A percentile compares a stretch with the other conserved stretches of the same genome.
Evolutionary conservation across 495 filamentous ascomycete species (phyloP).

Genomic region (Glonium stellatum): DNA sequence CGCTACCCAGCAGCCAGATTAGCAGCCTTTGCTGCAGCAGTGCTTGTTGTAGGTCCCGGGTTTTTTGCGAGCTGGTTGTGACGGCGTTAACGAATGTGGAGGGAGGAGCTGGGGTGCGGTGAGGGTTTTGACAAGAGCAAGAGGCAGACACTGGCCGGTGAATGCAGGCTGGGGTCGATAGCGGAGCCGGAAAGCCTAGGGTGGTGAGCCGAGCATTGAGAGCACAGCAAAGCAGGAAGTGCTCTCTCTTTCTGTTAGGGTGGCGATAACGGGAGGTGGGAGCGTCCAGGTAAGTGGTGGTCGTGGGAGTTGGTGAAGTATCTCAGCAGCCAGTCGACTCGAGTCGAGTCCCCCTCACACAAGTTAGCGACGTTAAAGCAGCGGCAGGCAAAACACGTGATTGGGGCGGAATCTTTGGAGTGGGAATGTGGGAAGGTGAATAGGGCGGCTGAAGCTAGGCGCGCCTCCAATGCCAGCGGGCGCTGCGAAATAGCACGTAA

Average conservation of each 20-base stretch:
- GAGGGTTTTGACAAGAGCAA: background rate
- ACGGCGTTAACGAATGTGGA: slow-evolving; percentile 4
- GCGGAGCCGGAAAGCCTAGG: background rate
- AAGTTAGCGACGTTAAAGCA: slow-evolving; percentile 1
- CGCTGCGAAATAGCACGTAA: background rate
- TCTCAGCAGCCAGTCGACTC: background rate
- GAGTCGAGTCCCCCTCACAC: background rate
- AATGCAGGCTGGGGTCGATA: background rate
- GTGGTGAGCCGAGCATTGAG: background rate
- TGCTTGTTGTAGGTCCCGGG: background rate
- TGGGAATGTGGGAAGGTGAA: background rate
- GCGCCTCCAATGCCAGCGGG: no score
- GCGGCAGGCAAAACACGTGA: background rate
- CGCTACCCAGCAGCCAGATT: slow-evolving; percentile 5
- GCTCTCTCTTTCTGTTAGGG: background rate
- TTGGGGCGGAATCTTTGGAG: background rate
- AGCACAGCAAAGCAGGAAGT: background rate
- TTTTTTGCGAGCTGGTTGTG: background rate
- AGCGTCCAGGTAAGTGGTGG: background rate
- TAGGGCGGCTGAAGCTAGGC: no score
- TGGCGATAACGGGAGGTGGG: background rate
- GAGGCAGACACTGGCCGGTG: background rate
- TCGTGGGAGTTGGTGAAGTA: background rate
- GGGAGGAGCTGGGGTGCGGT: background rate
- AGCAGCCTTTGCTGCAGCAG: slow-evolving; percentile 5